A percentile compares a stretch with the other conserved stretches of the same genome.
Evolutionary conservation across 2,329 filamentous ascomycete species (phyloP).

Genomic region (Anisogramma anomala): DNA sequence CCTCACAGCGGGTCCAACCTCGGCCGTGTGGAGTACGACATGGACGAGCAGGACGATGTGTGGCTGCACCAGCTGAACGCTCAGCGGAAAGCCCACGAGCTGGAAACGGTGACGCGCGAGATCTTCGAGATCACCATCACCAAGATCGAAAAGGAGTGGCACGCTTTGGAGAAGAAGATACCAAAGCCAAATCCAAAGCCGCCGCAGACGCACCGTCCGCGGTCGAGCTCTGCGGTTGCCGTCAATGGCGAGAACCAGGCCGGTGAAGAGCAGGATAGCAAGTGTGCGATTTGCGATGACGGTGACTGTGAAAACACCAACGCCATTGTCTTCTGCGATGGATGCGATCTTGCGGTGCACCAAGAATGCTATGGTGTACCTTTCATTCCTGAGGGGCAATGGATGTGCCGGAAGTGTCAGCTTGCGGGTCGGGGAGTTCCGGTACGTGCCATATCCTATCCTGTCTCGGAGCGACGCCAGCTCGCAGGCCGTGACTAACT

Average conservation of each 20-base stretch:
- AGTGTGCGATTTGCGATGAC: conserved; percentile 95
- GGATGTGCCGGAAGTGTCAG: conserved; percentile 95
- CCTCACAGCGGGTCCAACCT: conserved; percentile 38
- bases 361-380: conserved; percentile 98
- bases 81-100: conserved; percentile 59
- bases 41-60: conserved; percentile 98
- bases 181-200: conserved; percentile 95
- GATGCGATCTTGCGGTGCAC: conserved; percentile 92
- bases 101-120: conserved; percentile 79
- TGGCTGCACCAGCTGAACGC: conserved; percentile 82
- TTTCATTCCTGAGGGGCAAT: conserved; percentile 97
- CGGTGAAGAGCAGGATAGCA: conserved; percentile 91
- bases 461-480: background rate
- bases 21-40: conserved; percentile 92
- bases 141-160: conserved; percentile 98
- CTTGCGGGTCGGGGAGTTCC: conserved; percentile 85
- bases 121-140: conserved; percentile 97
- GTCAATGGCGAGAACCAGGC: conserved; percentile 84
- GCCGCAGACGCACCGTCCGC: conserved; percentile 82
- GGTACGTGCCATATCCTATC: conserved; percentile 33
- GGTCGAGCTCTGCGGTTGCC: conserved; percentile 86
- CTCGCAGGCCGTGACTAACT: conserved; percentile 6
- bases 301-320: conserved; percentile 99
- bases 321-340: conserved; percentile 97
- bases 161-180: conserved; percentile 88